phyloP scores from a whole-genome alignment of 2,329 filamentous ascomycete species.

The Fusarium solani-melongenae region DNA sequence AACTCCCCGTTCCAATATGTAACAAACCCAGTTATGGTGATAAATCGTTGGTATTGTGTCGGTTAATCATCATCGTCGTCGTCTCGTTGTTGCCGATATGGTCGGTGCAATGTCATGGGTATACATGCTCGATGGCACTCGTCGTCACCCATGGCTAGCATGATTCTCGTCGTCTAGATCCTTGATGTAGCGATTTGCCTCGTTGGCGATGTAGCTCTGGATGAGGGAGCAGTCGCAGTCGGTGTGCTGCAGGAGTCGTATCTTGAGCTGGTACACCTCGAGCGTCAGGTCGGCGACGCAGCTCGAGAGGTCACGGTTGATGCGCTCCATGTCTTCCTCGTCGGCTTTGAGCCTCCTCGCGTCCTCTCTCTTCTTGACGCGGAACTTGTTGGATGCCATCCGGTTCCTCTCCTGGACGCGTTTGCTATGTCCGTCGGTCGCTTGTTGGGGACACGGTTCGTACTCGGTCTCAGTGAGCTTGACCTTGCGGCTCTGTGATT shows the following conservation, averaged over 20 bases:
- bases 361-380: slow-evolving; percentile 35
- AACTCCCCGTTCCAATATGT: too few species aligned
- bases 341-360: slow-evolving; percentile 20
- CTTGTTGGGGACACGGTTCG: too few species aligned
- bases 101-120: too few species aligned
- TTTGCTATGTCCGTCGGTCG: not conserved
- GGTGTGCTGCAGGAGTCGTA: slow-evolving; percentile 36
- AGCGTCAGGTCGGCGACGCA: slow-evolving; percentile 26
- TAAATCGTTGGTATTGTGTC: too few species aligned
- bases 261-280: slow-evolving; percentile 39
- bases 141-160: too few species aligned
- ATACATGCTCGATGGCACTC: too few species aligned
- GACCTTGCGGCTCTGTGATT: too few species aligned
- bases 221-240: slow-evolving; percentile 39
- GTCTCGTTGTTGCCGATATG: too few species aligned
- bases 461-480: too few species aligned
- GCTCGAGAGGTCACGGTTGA: slow-evolving; percentile 17
- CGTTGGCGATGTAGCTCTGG: slow-evolving; percentile 34
- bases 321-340: slow-evolving; percentile 31
- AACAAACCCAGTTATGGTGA: too few species aligned
- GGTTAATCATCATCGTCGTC: too few species aligned
- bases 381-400: slow-evolving; percentile 41
- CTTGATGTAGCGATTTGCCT: slow-evolving; percentile 30
- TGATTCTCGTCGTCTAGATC: not conserved
- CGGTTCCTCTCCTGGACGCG: slow-evolving; percentile 34